Percentiles rank a stretch among this genome's conserved stretches.
phyloP scores from a whole-genome alignment of 495 filamentous ascomycete genomes.

The Melanomma pulvis-pyrius region DNA sequence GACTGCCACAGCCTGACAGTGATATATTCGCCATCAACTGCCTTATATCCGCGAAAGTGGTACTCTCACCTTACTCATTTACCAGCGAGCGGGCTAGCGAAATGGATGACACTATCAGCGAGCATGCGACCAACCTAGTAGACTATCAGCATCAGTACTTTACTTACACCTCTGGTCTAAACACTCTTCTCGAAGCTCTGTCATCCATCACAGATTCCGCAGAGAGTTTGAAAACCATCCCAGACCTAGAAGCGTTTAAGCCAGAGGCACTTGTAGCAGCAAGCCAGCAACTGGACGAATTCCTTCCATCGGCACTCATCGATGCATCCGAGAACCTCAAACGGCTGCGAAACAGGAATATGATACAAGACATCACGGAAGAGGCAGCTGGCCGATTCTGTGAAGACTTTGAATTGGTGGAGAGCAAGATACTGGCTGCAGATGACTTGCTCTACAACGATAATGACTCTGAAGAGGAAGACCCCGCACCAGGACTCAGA shows the following conservation, averaged over 20 bases:
- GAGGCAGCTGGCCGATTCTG: slow-evolving; percentile 86
- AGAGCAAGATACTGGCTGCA: slow-evolving; percentile 64
- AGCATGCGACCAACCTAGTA: slow-evolving; percentile 51
- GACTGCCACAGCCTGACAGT: slow-evolving; percentile 57
- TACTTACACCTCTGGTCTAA: slow-evolving; percentile 71
- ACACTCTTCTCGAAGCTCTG: slow-evolving; percentile 68
- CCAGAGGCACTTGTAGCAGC: slow-evolving; percentile 63
- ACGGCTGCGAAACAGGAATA: slow-evolving; percentile 65
- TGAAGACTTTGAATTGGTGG: slow-evolving; percentile 86
- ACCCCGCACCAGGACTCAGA: slow-evolving; percentile 55
- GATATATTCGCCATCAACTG: slow-evolving; percentile 86
- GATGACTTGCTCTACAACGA: slow-evolving; percentile 53
- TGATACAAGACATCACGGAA: slow-evolving; percentile 76
- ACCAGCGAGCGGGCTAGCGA: slow-evolving; percentile 50
- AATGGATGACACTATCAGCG: slow-evolving; percentile 52
- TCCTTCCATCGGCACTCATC: slow-evolving; percentile 89
- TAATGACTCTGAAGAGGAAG: slow-evolving; percentile 42
- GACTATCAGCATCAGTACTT: slow-evolving; percentile 70
- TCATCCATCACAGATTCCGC: slow-evolving; percentile 49
- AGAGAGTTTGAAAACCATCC: slow-evolving; percentile 55
- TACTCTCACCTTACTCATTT: slow-evolving; percentile 61
- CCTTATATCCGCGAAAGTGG: slow-evolving; percentile 59
- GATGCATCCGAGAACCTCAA: slow-evolving; percentile 83
- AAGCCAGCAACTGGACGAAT: slow-evolving; percentile 82
- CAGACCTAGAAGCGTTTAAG: slow-evolving; percentile 62